A percentile compares a stretch with the other conserved stretches of the same genome.
These are phyloP conservation scores for Manihot esculenta DNA, from an alignment of 441 rosid species.

Conservation along the genomic window DNA sequence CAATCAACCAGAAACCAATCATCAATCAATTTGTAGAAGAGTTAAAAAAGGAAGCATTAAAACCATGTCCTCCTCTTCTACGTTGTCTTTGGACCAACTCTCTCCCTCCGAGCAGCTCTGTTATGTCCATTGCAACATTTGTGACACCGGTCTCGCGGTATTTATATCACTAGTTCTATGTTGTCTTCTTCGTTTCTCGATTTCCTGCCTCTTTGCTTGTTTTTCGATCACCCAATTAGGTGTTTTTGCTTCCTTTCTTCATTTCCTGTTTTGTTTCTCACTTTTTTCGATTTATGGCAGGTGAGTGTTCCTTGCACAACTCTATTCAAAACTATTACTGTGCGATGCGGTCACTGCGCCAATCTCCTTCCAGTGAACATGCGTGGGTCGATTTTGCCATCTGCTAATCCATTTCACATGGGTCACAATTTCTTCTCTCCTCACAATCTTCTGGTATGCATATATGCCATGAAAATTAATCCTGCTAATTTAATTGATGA, in stretches of 20 bases:
- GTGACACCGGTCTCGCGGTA: conserved; percentile 92
- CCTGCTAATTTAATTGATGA: neutral
- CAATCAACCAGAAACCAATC: conserved; percentile 41
- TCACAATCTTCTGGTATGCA: conserved; percentile 56
- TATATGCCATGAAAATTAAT: conserved; percentile 26
- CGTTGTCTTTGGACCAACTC: conserved; percentile 77
- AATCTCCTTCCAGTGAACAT: conserved; percentile 85
- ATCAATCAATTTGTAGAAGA: conserved; percentile 33
- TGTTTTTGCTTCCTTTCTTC: neutral
- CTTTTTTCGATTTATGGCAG: conserved; percentile 27
- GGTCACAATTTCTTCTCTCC: conserved; percentile 64
- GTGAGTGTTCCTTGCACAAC: conserved; percentile 96
- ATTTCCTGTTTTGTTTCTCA: neutral
- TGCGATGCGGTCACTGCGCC: conserved; percentile 98
- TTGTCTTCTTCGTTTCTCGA: neutral
- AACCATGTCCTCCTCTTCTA: conserved; percentile 64
- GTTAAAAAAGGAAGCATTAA: conserved; percentile 16
- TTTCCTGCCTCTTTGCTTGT: neutral
- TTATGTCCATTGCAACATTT: conserved; percentile 92
- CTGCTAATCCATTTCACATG: conserved; percentile 73
- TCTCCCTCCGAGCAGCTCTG: conserved; percentile 94
- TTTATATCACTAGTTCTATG: neutral
- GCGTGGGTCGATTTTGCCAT: conserved; percentile 57
- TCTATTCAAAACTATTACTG: conserved; percentile 91
- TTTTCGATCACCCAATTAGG: neutral